phyloP scores from a whole-genome alignment of 768 basidiomycete genomes.

The Infundibulicybe gibba region DNA sequence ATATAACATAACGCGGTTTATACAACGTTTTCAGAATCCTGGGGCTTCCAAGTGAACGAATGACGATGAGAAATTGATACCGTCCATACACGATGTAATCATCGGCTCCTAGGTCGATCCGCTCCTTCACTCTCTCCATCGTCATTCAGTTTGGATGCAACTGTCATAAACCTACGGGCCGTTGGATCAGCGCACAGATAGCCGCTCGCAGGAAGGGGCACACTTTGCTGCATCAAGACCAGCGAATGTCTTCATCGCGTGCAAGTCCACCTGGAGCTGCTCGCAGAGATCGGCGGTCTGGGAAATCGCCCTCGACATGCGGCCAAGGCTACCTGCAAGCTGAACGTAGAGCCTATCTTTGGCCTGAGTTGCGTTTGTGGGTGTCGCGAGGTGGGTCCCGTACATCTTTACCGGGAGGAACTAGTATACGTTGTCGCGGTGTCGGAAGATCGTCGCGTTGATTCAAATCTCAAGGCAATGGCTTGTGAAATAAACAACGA shows the following conservation, averaged over 20 bases:
- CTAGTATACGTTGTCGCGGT: too few species aligned
- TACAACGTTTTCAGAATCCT: too few species aligned
- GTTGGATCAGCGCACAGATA: not conserved
- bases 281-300: conserved; percentile 79
- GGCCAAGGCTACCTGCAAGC: conserved; percentile 62
- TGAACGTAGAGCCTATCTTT: conserved; percentile 83
- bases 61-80: too few species aligned
- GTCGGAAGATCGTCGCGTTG: too few species aligned
- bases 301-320: conserved; percentile 63
- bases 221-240: conserved; percentile 82
- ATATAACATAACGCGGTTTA: too few species aligned
- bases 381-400: conserved; percentile 18
- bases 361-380: conserved; percentile 66
- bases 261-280: conserved; percentile 69
- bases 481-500: not conserved
- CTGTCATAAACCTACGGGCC: conserved; percentile 36
- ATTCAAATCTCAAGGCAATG: too few species aligned
- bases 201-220: not conserved
- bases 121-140: too few species aligned
- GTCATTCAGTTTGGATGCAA: conserved; percentile 31
- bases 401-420: too few species aligned
- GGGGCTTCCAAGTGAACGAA: too few species aligned
- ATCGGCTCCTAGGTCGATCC: too few species aligned
- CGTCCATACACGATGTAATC: too few species aligned
- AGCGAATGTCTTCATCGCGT: conserved; percentile 76